phyloP scores from a whole-genome alignment of 176 grass and related monocot genomes.

The Saccharum spontaneum region DNA sequence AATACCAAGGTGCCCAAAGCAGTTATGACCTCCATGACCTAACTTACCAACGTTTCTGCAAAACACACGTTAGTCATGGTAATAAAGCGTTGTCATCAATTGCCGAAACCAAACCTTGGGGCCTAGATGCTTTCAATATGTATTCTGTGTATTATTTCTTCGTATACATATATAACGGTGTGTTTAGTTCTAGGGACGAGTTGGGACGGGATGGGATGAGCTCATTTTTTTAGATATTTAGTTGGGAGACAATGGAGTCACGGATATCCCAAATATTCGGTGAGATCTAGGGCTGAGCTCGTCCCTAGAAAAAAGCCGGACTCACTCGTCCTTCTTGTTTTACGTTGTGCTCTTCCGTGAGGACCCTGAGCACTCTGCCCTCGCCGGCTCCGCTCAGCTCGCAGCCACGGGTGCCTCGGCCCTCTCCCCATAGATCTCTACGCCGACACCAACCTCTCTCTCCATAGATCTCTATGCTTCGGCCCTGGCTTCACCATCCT shows the following conservation, averaged over 20 bases:
- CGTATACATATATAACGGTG: neutral
- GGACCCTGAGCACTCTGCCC: neutral
- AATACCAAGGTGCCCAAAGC: too few relatives aligned
- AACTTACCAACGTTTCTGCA: too few relatives aligned
- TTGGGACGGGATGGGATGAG: neutral
- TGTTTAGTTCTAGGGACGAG: neutral
- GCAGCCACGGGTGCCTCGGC: neutral
- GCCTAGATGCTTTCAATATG: too few relatives aligned
- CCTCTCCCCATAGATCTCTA: too few relatives aligned
- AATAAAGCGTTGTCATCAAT: too few relatives aligned
- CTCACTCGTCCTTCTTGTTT: neutral
- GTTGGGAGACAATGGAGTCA: neutral
- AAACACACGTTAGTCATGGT: too few relatives aligned
- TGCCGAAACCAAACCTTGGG: too few relatives aligned
- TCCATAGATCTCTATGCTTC: too few relatives aligned
- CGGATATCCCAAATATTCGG: neutral
- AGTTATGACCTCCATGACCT: too few relatives aligned
- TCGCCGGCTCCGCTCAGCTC: neutral
- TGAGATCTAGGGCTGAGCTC: neutral
- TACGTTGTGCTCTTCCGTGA: neutral
- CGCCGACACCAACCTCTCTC: neutral
- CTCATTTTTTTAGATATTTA: too few relatives aligned
- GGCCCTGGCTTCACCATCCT: neutral
- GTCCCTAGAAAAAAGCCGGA: neutral
- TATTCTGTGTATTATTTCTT: too few relatives aligned